Base-by-base conservation (phyloP, 768 basidiomycete species). In the Paxillus ammoniavirescens region DNA sequence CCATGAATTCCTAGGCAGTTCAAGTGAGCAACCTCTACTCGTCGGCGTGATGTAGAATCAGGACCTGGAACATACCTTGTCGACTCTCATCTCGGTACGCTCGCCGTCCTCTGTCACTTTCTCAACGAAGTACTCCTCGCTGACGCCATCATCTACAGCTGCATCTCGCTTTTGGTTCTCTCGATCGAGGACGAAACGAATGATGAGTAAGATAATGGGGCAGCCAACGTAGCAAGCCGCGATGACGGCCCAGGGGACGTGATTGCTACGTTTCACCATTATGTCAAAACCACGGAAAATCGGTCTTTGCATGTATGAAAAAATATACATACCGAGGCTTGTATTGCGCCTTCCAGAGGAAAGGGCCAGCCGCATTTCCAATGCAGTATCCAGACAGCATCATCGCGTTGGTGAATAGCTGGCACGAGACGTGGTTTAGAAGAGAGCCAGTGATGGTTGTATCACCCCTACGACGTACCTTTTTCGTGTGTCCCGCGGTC, bases 231-330 rank as follows among this genome's bases (percentile, higher is more conserved):
- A 84, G 69, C 85, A 87, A 49, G 83, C 64, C 2, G 85, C 82
- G 52, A 91, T 91, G 60, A 91, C 77, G 49, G 79, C 79, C 90
- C 91, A 92, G 3, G 89, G 90, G 30, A 91, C 66, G 52, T 78
- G 84, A 58, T 90, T 87, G 46, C 87, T 86, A 12, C 5, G 6
- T 26, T 26, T 26, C 26, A 26, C 26, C 26, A 26, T 4, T 35
- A 12, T 35, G 12, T 14, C 35, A 14, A 35, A 35, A 35, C 35
- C 5, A 35, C 10, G 35, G 35, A 35, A 14, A 5, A 13, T 13
- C 2, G 35, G 35, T 12, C 35, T 12, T 12, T 2, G 35, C 13
- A 14, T 35, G 35, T 26, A 21, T 21, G 21, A 21, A 33, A 33
- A 10, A 33, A 9, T 33, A 33, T 10, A 47, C 70, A 17, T 51